A percentile compares a stretch with the other conserved stretches of the same genome.
Evolutionary conservation across 768 basidiomycete genomes (phyloP).

Genomic region (Suillus brevipes): DNA sequence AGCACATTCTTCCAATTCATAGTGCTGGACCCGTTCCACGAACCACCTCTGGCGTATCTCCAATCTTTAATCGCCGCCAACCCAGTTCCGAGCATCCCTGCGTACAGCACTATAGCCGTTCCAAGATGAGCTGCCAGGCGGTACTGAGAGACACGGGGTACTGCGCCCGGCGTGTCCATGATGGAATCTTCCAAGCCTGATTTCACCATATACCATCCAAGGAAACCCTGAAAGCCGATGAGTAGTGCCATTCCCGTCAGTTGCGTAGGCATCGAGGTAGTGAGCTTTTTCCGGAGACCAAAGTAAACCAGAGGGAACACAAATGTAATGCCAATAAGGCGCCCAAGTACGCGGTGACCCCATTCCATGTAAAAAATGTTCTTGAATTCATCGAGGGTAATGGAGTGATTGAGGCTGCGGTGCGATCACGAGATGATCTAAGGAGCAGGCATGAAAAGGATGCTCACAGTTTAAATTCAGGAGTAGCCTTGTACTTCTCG

Average conservation of each 20-base stretch:
- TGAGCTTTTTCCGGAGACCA: slow-evolving; percentile 64
- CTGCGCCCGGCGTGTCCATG: slow-evolving; percentile 76
- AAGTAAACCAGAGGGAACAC: slow-evolving; percentile 86
- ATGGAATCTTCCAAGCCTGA: slow-evolving; percentile 87
- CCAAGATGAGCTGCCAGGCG: slow-evolving; percentile 92
- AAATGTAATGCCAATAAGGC: slow-evolving; percentile 81
- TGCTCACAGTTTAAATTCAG: slow-evolving; percentile 92
- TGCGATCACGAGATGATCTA: slow-evolving; percentile 7
- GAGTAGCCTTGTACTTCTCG: slow-evolving; percentile 90
- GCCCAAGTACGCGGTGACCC: slow-evolving; percentile 91
- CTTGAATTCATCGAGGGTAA: slow-evolving; percentile 90
- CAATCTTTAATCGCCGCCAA: slow-evolving; percentile 77
- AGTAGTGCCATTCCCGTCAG: slow-evolving; percentile 74
- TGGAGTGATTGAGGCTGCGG: slow-evolving; percentile 81
- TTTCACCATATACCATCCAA: slow-evolving; percentile 99
- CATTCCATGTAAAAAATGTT: slow-evolving; percentile 98
- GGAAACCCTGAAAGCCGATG: slow-evolving; percentile 86
- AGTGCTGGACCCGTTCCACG: slow-evolving; percentile 56
- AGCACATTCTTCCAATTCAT: slow-evolving; percentile 47
- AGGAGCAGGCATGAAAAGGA: neutral
- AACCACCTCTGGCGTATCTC: slow-evolving; percentile 59
- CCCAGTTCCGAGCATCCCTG: slow-evolving; percentile 86
- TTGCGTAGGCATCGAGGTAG: slow-evolving; percentile 58
- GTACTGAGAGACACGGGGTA: slow-evolving; percentile 96
- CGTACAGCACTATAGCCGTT: slow-evolving; percentile 88